A percentile compares a stretch with the other conserved stretches of the same genome.
Conservation (phyloP, 352 stramenopile species). For the Globisporangium sylvaticum region DNA sequence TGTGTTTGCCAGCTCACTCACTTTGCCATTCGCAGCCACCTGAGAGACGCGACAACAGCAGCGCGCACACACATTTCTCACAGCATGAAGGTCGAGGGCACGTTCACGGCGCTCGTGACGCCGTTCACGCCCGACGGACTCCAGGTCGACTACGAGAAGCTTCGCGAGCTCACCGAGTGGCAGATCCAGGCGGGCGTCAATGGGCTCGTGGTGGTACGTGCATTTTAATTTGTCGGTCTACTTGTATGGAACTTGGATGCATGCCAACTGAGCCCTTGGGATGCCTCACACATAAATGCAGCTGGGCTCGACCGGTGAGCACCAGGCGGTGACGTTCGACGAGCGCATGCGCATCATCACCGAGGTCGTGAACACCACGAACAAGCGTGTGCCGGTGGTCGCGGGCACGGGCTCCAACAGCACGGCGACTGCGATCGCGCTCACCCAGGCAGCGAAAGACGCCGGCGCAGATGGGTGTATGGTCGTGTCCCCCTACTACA, state of each 20-base stretch:
- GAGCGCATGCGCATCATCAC: constrained; percentile 94
- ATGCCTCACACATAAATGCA: constrained; percentile 12
- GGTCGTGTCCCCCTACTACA: constrained; percentile 98
- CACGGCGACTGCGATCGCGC: constrained; percentile 74
- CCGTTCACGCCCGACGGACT: constrained; percentile 91
- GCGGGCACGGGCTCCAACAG: constrained; percentile 95
- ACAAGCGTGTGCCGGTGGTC: constrained; percentile 90
- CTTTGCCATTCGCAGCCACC: too few species aligned
- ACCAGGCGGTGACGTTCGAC: constrained; percentile 90
- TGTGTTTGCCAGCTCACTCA: neutral
- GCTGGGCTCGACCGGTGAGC: constrained; percentile 97
- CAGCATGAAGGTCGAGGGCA: constrained; percentile 48
- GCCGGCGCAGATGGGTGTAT: constrained; percentile 93
- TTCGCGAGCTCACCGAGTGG: constrained; percentile 88
- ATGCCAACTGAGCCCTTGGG: neutral
- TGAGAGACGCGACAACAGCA: too few species aligned
- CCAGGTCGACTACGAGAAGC: constrained; percentile 90
- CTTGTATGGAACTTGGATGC: neutral
- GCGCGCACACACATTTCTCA: neutral
- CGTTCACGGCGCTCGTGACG: constrained; percentile 94
- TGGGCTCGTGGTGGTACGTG: constrained; percentile 90
- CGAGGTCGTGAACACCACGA: constrained; percentile 77
- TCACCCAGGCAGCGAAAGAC: constrained; percentile 89
- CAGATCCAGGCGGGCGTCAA: constrained; percentile 94
- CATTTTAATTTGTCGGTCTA: too few species aligned